Percentiles rank a stretch among this genome's conserved stretches.
Conservation (phyloP, 148 eudicot species). For the Amaranthus hypochondriacus region DNA sequence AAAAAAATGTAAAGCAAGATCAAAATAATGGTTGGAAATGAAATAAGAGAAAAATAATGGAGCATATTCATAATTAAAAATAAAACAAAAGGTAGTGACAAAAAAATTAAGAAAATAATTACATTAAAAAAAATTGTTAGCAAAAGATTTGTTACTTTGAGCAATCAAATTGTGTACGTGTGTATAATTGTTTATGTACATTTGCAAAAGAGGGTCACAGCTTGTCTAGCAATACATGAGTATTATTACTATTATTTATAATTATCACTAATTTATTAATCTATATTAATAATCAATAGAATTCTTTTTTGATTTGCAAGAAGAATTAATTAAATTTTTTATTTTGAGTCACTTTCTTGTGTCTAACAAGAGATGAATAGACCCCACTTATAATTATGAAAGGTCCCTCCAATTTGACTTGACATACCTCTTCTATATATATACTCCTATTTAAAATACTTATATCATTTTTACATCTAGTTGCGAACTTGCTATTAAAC, state of each 20-base stretch:
- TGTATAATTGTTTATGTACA: slow-evolving; percentile 29
- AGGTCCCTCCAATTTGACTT: slow-evolving; percentile 12
- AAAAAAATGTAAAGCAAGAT: background rate
- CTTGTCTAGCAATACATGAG: slow-evolving; percentile 51
- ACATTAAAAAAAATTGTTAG: background rate
- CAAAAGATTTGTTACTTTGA: slow-evolving; percentile 22
- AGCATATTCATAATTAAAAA: slow-evolving; percentile 29
- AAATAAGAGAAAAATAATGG: background rate
- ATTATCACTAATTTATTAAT: slow-evolving; percentile 22
- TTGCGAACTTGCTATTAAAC: too few relatives aligned
- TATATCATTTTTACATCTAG: too few relatives aligned
- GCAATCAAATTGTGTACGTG: slow-evolving; percentile 3
- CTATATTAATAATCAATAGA: slow-evolving; percentile 13
- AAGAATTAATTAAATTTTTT: slow-evolving; percentile 17
- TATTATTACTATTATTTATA: background rate
- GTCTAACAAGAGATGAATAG: slow-evolving; percentile 43
- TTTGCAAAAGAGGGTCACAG: slow-evolving; percentile 37
- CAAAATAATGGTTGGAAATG: background rate
- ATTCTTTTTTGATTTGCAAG: background rate
- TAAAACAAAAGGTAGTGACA: slow-evolving; percentile 46
- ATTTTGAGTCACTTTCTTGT: slow-evolving; percentile 35
- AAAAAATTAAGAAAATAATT: slow-evolving; percentile 21
- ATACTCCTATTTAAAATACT: too few relatives aligned
- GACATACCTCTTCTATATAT: background rate
- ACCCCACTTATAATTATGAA: slow-evolving; percentile 32